phyloP scores from a whole-genome alignment of 495 filamentous ascomycete species.

The Lichina pygmaea region DNA sequence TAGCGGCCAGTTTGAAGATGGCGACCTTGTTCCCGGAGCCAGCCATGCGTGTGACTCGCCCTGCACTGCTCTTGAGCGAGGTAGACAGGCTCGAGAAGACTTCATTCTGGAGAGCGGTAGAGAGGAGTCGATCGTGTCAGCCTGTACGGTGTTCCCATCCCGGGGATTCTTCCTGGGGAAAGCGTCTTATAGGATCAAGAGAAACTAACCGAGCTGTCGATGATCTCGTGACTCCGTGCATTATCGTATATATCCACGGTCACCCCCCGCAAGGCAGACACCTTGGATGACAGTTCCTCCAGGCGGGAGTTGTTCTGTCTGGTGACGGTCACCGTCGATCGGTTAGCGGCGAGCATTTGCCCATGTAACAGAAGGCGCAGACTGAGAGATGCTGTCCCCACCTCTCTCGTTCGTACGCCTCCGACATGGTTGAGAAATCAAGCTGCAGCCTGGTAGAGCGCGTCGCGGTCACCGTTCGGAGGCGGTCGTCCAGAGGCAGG shows the following conservation, averaged over 20 bases:
- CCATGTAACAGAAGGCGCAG: neutral
- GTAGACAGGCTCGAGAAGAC: conserved; percentile 37
- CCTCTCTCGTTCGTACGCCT: conserved; percentile 83
- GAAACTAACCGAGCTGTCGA: conserved; percentile 47
- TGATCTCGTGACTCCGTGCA: conserved; percentile 58
- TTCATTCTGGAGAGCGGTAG: conserved; percentile 19
- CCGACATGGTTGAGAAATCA: conserved; percentile 37
- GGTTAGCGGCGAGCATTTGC: neutral
- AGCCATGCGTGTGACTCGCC: conserved; percentile 77
- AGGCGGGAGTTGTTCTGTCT: conserved; percentile 92
- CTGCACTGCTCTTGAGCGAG: conserved; percentile 59
- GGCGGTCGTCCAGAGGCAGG: no score
- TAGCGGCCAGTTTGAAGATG: conserved; percentile 66
- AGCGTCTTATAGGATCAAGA: neutral
- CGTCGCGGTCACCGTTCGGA: no score
- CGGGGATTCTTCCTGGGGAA: neutral
- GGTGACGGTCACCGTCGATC: conserved; percentile 1
- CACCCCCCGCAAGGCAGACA: conserved; percentile 75
- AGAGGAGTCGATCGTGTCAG: neutral
- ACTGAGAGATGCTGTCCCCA: conserved; percentile 10
- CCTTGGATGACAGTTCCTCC: conserved; percentile 68
- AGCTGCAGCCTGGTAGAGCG: no score
- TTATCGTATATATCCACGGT: conserved; percentile 98
- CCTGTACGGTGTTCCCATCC: neutral
- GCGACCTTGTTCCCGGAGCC: conserved; percentile 72